Conservation (phyloP, 768 basidiomycete species). For the Pholiota conissans region DNA sequence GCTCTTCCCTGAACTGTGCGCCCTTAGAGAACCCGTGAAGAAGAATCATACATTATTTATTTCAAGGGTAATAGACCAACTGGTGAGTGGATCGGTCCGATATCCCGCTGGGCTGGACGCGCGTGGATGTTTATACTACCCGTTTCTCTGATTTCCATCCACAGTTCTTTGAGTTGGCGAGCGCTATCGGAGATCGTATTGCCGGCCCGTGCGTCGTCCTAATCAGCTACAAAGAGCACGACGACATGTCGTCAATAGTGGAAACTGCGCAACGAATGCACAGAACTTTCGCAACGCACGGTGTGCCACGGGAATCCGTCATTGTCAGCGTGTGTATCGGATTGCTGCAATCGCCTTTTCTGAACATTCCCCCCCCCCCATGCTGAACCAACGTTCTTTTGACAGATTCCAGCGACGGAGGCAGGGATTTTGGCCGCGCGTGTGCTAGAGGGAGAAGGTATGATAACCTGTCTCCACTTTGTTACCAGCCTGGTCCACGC, state of each 20-base stretch:
- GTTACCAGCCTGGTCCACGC: conserved; percentile 59
- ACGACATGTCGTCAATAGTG: conserved; percentile 38
- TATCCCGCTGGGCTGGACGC: neutral
- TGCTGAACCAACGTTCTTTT: conserved; percentile 2
- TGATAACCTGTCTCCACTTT: conserved; percentile 50
- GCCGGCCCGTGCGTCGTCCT: conserved; percentile 50
- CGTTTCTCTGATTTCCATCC: conserved; percentile 5
- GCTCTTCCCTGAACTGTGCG: neutral
- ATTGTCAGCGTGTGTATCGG: conserved; percentile 47
- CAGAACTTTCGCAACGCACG: conserved; percentile 38
- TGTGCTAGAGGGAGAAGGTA: conserved; percentile 36
- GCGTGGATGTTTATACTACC: conserved; percentile 1
- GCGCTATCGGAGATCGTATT: conserved; percentile 41
- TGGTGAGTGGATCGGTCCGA: conserved; percentile 26
- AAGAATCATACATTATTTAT: neutral
- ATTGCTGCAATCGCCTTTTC: conserved; percentile 1
- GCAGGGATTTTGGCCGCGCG: conserved; percentile 50
- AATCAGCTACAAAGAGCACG: conserved; percentile 48
- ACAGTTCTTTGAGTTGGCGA: conserved; percentile 54
- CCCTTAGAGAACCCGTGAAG: neutral
- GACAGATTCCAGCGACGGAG: conserved; percentile 59
- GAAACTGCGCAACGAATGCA: conserved; percentile 41
- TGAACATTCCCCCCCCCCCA: neutral
- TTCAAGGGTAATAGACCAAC: conserved; percentile 23
- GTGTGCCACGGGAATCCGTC: conserved; percentile 38